Base-by-base conservation (phyloP, 441 rosid genomes). In the Croton setiger region DNA sequence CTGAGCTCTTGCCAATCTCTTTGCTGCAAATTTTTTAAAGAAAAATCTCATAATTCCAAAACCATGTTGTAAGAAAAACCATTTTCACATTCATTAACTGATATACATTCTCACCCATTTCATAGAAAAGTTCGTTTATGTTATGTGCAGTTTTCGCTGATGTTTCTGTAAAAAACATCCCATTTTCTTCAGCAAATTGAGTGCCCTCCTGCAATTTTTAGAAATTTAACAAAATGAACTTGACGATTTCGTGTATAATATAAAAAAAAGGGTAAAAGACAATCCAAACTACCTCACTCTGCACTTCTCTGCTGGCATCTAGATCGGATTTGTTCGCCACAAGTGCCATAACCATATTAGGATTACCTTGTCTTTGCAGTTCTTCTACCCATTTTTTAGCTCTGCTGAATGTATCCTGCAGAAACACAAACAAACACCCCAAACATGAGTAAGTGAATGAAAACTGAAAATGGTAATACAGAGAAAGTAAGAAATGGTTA, bases 241-340 rank as follows among this genome's bases (percentile, higher is more conserved):
- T 23, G 58, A 8, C 52, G 59, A 53, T 2, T 48, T 37, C 7
- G 1, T 1, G 7, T 4, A 39, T 6, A 39, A 5, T 9, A 39
- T 7, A 1, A 39, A 5, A 35, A 33, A 10, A 15, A 4, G 5
- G 12, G 36, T 20, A 20, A 37, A 52, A 14, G 66, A 14, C 35
- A 55, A 37, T 60, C 20, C 62, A 59, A 3, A 27, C 20, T 84
- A 86, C 96, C 96, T 89, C 84, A 64, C 11, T 74, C 49, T 68
- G 73, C 56, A 89, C 96, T 69, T 75, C 69, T 76, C 96, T 83
- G 75, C 69, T 82, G 1, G 71, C 82, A 74, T 76, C 86, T 80
- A 89, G 73, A 76, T 89, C 92, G 52, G 74, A 85, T 79, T 89
- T 89, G 83, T 87, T 89, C 3, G 87, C 92, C 57, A 83, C 96